These are phyloP conservation scores for Spergularia azorica DNA, from an alignment of 179 eudicot genomes.

Conservation along the genomic window DNA sequence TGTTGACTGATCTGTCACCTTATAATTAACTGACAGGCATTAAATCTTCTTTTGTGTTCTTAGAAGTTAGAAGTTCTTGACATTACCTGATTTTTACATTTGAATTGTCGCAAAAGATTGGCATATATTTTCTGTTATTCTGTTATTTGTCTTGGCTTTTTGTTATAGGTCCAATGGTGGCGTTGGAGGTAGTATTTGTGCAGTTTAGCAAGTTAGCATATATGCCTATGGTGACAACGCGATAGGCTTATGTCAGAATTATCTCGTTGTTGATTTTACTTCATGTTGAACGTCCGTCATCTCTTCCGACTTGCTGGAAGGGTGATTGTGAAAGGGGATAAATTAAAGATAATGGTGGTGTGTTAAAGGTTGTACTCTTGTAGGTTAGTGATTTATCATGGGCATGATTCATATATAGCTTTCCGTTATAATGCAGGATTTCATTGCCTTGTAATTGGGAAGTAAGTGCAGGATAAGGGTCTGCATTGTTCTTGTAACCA, in stretches of 20 bases:
- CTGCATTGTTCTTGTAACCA: too few species aligned
- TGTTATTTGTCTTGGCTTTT: not conserved
- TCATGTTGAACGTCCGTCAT: not conserved
- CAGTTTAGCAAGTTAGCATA: not conserved
- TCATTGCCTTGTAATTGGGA: not conserved
- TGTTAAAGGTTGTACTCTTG: not conserved
- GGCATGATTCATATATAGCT: not conserved
- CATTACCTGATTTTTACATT: not conserved
- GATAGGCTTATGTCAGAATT: not conserved
- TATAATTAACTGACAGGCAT: too few species aligned
- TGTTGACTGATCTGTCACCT: not conserved
- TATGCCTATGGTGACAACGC: not conserved
- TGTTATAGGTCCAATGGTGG: slow-evolving; percentile 5
- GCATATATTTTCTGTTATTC: not conserved
- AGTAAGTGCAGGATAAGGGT: not conserved
- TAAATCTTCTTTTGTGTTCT: not conserved
- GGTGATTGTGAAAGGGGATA: not conserved
- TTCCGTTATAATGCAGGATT: not conserved
- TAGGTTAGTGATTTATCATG: not conserved
- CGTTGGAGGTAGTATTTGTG: not conserved
- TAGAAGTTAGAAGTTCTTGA: not conserved
- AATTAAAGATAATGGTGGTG: not conserved
- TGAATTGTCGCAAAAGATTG: not conserved
- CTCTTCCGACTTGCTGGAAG: not conserved
- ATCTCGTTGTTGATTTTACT: not conserved